Conservation (phyloP, 2,329 filamentous ascomycete genomes). For the Lomentospora prolificans region DNA sequence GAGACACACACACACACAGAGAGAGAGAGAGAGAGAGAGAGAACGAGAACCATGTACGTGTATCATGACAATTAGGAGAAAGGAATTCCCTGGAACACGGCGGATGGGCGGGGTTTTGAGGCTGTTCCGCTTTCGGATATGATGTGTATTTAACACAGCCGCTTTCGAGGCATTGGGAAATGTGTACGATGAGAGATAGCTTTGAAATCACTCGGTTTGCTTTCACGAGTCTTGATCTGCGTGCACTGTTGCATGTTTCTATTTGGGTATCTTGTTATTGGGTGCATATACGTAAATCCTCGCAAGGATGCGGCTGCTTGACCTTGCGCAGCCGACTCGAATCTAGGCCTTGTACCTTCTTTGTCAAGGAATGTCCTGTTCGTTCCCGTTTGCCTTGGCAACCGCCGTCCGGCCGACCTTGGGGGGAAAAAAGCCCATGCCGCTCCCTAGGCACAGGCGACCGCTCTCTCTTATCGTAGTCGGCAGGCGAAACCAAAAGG, state of each 20-base stretch:
- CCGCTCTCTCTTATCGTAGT: too few relatives aligned
- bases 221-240: too few relatives aligned
- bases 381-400: too few relatives aligned
- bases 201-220: too few relatives aligned
- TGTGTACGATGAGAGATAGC: background rate
- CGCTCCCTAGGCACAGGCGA: too few relatives aligned
- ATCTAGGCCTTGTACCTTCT: too few relatives aligned
- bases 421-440: too few relatives aligned
- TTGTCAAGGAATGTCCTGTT: too few relatives aligned
- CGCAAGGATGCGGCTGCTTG: background rate
- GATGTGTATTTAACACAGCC: background rate
- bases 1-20: too few relatives aligned
- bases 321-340: background rate
- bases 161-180: background rate
- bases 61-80: background rate
- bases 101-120: background rate
- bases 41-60: background rate
- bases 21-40: background rate
- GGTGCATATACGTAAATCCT: background rate
- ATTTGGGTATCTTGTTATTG: background rate
- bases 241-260: background rate
- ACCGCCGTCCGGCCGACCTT: too few relatives aligned
- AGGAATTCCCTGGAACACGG: too few relatives aligned
- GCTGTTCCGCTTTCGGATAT: background rate
- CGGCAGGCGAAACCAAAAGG: too few relatives aligned